Base-by-base conservation (phyloP, 1,284 basidiomycete species). In the Tilletiaria anomala region DNA sequence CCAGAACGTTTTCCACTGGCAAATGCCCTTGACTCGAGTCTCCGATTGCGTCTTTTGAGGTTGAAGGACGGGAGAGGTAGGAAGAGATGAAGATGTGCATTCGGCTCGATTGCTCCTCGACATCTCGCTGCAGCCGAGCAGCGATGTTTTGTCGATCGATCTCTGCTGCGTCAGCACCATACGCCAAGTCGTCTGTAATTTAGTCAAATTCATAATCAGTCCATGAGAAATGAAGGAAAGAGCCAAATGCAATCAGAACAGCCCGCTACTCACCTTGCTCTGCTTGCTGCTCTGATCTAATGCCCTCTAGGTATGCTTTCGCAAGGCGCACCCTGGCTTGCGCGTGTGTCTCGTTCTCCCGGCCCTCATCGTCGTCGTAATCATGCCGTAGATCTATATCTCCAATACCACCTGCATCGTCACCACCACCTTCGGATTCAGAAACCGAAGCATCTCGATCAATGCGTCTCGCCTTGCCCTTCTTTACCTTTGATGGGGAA, bases 71-170 rank as follows among this genome's bases (percentile, higher is more conserved):
- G n/a, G 19, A 39, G 15, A 31, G 26, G 11, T 34, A 14, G 21
- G 18, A 12, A 23, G 17, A 38, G 24, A 89, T 71, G 59, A 82
- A 83, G 24, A 82, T 67, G 67, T 87, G 82, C n/a, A 87, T 70
- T 65, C 81, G 85, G 37, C 61, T 53, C 17, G 48, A 48, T 18
- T 51, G 44, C 18, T 59, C 53, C 10, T 53, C 44, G 10, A 59
- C 59, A 35, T 64, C 62, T 45, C 55, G 55, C 23, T 85, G 83
- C 50, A 97, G 71, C 36, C 89, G 73, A 14, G 86, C 76, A 33
- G 85, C 83, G 48, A 97, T 85, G 52, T 93, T 75, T 50, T 94
- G 88, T 53, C 78, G 76, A 71, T 96, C 89, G 37, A 91, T 79
- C 52, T 89, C 86, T 0, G 84, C 86, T 2, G 91, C 91, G 61